Evolutionary conservation across 352 stramenopile species (phyloP).

Genomic region (Globisporangium cystogenes): DNA sequence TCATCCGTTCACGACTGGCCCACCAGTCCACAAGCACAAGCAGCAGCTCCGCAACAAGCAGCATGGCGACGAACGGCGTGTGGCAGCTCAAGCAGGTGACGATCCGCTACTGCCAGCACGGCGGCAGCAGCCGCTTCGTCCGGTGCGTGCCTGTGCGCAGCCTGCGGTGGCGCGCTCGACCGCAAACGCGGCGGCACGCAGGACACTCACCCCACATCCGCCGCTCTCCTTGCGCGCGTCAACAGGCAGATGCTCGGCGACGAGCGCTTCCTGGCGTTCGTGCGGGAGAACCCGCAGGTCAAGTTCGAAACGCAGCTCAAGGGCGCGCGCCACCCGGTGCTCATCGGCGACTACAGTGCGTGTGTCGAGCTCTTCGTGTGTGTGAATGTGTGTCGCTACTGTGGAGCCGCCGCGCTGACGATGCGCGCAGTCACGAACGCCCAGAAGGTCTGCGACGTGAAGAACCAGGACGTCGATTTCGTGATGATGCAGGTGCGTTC

Average conservation of each 20-base stretch:
- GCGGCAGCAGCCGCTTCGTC: slow-evolving; percentile 74
- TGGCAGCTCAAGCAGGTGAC: slow-evolving; percentile 79
- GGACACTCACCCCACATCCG: too few relatives aligned
- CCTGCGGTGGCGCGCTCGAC: too few relatives aligned
- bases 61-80: slow-evolving; percentile 70
- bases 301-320: slow-evolving; percentile 83
- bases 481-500: slow-evolving; percentile 71
- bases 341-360: slow-evolving; percentile 83
- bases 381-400: not conserved
- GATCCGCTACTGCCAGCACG: slow-evolving; percentile 77
- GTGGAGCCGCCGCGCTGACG: not conserved
- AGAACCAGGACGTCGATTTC: slow-evolving; percentile 84
- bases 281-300: slow-evolving; percentile 86
- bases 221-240: not conserved
- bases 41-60: not conserved
- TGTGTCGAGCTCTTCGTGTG: not conserved
- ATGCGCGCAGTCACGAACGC: slow-evolving; percentile 67
- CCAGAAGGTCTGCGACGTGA: slow-evolving; percentile 82
- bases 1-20: not conserved
- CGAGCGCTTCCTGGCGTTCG: slow-evolving; percentile 74
- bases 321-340: slow-evolving; percentile 68
- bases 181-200: too few relatives aligned
- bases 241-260: slow-evolving; percentile 62
- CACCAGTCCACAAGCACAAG: not conserved
- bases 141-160: too few relatives aligned